phyloP scores from a whole-genome alignment of 805 yeast species.

The Saccharomycopsis fodiens region DNA sequence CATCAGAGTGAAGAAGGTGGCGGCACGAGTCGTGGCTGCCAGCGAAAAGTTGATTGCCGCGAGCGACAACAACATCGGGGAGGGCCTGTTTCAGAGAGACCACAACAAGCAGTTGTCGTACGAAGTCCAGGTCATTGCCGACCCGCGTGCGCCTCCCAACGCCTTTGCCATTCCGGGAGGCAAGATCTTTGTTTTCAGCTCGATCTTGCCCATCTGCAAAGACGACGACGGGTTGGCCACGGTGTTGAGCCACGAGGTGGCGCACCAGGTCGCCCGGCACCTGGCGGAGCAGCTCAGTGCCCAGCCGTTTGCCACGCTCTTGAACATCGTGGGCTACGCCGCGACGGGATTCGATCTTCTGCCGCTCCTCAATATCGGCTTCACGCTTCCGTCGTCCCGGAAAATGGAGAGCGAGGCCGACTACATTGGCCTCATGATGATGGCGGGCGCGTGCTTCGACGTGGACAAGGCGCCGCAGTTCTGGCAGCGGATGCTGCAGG shows the following conservation, averaged over 20 bases:
- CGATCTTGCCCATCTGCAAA: conserved; percentile 67
- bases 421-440: conserved; percentile 83
- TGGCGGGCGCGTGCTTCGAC: conserved; percentile 84
- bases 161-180: conserved; percentile 97
- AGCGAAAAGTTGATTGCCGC: conserved; percentile 37
- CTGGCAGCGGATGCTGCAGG: conserved; percentile 78
- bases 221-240: conserved; percentile 94
- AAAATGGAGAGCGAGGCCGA: conserved; percentile 97
- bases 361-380: conserved; percentile 45
- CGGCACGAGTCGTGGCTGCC: conserved; percentile 55
- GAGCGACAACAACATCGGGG: conserved; percentile 22
- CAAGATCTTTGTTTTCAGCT: conserved; percentile 80
- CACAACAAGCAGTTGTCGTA: conserved; percentile 43
- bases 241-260: conserved; percentile 85
- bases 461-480: conserved; percentile 66
- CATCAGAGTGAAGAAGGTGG: conserved; percentile 47
- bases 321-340: conserved; percentile 47
- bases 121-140: conserved; percentile 74
- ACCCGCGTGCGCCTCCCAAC: conserved; percentile 74
- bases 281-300: conserved; percentile 75
- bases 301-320: conserved; percentile 58
- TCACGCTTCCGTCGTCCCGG: conserved; percentile 80
- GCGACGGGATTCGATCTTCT: conserved; percentile 38
- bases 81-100: conserved; percentile 21
- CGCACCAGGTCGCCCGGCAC: conserved; percentile 92